A percentile compares a stretch with the other conserved stretches of the same genome.
Conservation (phyloP, 768 basidiomycete genomes). For the Brasilioporus rufonigricans region DNA sequence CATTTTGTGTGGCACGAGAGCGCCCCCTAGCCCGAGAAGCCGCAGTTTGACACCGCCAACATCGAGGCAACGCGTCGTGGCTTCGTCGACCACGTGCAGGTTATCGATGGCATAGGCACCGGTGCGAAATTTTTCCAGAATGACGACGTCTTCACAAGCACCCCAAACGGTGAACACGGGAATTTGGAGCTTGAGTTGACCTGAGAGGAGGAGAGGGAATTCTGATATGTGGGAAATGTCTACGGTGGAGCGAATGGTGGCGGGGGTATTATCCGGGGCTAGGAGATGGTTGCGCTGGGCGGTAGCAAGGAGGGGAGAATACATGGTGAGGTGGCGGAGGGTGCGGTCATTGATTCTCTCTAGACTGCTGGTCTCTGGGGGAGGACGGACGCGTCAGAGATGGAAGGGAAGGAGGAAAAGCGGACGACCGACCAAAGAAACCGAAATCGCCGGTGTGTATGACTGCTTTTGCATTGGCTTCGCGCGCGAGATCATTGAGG, state of each 20-base stretch:
- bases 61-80: conserved; percentile 88
- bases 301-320: conserved; percentile 90
- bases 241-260: conserved; percentile 68
- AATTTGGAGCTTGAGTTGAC: conserved; percentile 85
- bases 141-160: conserved; percentile 91
- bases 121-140: conserved; percentile 90
- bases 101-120: conserved; percentile 84
- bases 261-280: conserved; percentile 63
- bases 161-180: conserved; percentile 98
- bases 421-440: conserved; percentile 72
- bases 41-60: conserved; percentile 92
- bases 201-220: conserved; percentile 87
- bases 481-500: conserved; percentile 87
- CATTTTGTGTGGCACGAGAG: conserved; percentile 91
- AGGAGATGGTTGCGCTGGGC: conserved; percentile 79
- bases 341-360: conserved; percentile 94
- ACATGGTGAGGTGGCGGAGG: conserved; percentile 92
- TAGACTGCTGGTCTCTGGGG: conserved; percentile 71
- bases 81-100: conserved; percentile 90
- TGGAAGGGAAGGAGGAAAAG: neutral
- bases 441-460: conserved; percentile 99
- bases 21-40: conserved; percentile 94
- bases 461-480: conserved; percentile 86
- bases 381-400: conserved; percentile 19
- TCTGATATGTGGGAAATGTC: conserved; percentile 84